These are phyloP conservation scores for Leptographium wingfieldii DNA, from an alignment of 2,329 filamentous ascomycete genomes.

Conservation along the genomic window DNA sequence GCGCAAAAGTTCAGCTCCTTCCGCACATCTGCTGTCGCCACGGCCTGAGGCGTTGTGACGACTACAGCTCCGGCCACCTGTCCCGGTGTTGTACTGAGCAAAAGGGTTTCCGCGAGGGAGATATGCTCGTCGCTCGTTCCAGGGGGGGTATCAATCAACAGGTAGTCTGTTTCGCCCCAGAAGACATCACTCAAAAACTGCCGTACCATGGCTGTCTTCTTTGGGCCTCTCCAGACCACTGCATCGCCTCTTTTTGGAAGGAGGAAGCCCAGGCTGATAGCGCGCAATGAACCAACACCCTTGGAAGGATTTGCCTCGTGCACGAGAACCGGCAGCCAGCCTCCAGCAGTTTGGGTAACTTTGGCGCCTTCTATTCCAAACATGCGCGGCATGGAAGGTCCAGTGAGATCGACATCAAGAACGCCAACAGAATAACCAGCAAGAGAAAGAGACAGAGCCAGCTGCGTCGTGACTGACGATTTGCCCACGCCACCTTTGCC, in stretches of 20 bases:
- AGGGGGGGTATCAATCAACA: constrained; percentile 90
- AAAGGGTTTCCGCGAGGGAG: constrained; percentile 75
- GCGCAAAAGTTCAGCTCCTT: constrained; percentile 90
- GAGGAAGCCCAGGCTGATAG: constrained; percentile 90
- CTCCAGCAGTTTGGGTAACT: constrained; percentile 80
- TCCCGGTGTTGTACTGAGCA: constrained; percentile 47
- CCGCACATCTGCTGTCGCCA: constrained; percentile 83
- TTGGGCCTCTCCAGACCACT: constrained; percentile 93
- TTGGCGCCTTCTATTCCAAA: constrained; percentile 81
- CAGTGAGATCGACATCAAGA: constrained; percentile 90
- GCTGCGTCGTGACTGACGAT: constrained; percentile 92
- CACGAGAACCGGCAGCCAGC: constrained; percentile 83
- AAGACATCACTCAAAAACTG: constrained; percentile 89
- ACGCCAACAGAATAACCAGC: constrained; percentile 85
- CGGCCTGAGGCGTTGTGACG: constrained; percentile 90
- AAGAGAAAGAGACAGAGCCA: constrained; percentile 77
- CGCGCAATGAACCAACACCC: constrained; percentile 53
- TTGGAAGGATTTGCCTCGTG: constrained; percentile 45
- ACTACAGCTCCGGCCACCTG: constrained; percentile 81
- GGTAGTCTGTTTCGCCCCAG: constrained; percentile 79
- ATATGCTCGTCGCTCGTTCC: constrained; percentile 97
- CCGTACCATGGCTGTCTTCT: constrained; percentile 97
- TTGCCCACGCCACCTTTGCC: constrained; percentile 98
- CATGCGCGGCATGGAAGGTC: constrained; percentile 90
- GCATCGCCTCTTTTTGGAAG: constrained; percentile 74